These are phyloP conservation scores for Solanum peruvianum DNA, from an alignment of 257 asterid species.

Conservation along the genomic window DNA sequence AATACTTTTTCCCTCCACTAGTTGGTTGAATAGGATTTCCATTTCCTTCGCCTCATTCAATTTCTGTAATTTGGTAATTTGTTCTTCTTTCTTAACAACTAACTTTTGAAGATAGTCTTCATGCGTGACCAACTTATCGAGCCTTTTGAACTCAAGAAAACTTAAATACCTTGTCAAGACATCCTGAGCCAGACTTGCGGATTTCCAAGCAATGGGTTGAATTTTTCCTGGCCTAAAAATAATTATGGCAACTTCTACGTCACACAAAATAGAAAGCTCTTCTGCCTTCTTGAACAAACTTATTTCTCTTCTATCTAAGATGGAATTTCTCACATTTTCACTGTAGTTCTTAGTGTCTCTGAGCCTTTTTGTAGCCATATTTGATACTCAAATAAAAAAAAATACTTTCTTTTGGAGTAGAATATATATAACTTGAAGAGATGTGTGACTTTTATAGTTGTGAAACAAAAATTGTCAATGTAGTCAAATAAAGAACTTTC, in stretches of 20 bases:
- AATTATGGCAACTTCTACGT: too few species aligned
- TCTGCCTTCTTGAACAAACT: too few species aligned
- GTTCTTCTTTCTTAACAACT: neutral
- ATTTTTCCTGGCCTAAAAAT: too few species aligned
- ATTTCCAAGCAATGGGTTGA: too few species aligned
- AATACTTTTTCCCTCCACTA: conserved; percentile 10
- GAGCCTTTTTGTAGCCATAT: conserved; percentile 19
- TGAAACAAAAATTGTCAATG: neutral
- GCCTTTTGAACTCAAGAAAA: conserved; percentile 5
- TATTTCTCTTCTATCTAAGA: neutral
- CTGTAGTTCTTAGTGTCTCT: neutral
- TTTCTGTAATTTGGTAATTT: too few species aligned
- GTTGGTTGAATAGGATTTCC: conserved; percentile 2
- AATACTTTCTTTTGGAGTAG: neutral
- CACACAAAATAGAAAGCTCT: too few species aligned
- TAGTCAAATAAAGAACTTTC: neutral
- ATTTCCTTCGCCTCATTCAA: too few species aligned
- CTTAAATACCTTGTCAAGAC: neutral
- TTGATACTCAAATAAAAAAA: neutral
- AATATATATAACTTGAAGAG: neutral
- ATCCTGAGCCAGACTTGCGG: too few species aligned
- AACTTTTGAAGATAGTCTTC: conserved; percentile 16
- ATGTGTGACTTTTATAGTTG: neutral
- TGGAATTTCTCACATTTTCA: conserved; percentile 18
- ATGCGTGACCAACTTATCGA: conserved; percentile 4